Conservation (phyloP, 23 red algal genomes). For the Gracilaria gracilis region DNA sequence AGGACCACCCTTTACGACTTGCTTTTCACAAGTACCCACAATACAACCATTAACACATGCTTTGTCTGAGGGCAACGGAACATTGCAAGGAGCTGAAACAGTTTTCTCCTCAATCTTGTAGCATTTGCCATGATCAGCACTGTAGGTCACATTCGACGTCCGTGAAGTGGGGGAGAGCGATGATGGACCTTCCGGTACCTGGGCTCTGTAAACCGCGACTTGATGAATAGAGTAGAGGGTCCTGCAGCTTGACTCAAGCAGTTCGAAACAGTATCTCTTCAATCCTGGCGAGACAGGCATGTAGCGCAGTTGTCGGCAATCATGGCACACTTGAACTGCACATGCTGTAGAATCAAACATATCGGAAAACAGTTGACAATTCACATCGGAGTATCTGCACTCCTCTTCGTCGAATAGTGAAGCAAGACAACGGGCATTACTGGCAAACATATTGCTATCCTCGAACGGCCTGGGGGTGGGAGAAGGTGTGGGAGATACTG, state of each 20-base stretch:
- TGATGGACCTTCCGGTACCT: not conserved
- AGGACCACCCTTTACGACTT: not conserved
- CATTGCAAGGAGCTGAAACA: conserved; percentile 23
- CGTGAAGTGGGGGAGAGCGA: not conserved
- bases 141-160: not conserved
- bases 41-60: conserved; percentile 24
- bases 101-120: not conserved
- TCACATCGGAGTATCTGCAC: not conserved
- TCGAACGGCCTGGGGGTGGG: conserved; percentile 19
- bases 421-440: conserved; percentile 28
- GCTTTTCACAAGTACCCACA: conserved; percentile 7
- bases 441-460: conserved; percentile 17
- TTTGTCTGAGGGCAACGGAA: not conserved
- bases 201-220: not conserved
- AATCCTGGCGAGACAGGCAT: conserved; percentile 23
- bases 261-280: conserved; percentile 26
- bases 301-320: conserved; percentile 22
- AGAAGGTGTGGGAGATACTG: conserved; percentile 1
- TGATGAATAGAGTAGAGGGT: conserved; percentile 18
- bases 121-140: conserved; percentile 5
- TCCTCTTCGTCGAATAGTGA: conserved; percentile 27
- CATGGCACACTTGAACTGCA: conserved; percentile 25
- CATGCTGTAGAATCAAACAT: conserved; percentile 20
- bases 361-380: conserved; percentile 28
- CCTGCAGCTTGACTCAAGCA: conserved; percentile 23